Evolutionary conservation across 805 yeast genomes (phyloP).

Genomic region (Schizosaccharomyces lindneri): DNA sequence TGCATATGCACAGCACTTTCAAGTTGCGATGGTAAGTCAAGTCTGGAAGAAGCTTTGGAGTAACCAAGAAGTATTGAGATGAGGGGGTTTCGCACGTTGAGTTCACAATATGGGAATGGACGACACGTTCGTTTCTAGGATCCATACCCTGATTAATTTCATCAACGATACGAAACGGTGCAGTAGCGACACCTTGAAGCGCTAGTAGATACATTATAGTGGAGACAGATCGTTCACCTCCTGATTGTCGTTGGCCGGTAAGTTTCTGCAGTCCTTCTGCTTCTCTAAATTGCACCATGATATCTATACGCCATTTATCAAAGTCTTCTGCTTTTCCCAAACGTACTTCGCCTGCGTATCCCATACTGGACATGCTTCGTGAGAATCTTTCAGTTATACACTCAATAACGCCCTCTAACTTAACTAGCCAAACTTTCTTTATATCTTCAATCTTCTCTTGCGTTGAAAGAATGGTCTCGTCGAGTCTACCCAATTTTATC

Average conservation of each 20-base stretch:
- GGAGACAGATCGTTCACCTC: conserved; percentile 92
- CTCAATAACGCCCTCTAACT: conserved; percentile 26
- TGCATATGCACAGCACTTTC: conserved; percentile 67
- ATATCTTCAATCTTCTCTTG: conserved; percentile 8
- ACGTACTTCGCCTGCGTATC: conserved; percentile 64
- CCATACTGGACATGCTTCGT: conserved; percentile 41
- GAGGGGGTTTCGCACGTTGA: conserved; percentile 41
- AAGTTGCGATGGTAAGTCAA: conserved; percentile 53
- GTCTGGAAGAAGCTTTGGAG: conserved; percentile 69
- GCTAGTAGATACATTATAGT: conserved; percentile 79
- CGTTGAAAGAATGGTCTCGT: conserved; percentile 2
- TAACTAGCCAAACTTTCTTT: conserved; percentile 33
- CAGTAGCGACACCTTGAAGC: conserved; percentile 60
- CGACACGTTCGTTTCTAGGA: conserved; percentile 64
- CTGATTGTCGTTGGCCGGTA: conserved; percentile 79
- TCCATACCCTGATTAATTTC: conserved; percentile 99
- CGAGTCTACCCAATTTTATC: conserved; percentile 11
- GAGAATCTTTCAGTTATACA: conserved; percentile 42
- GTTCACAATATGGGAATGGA: conserved; percentile 64
- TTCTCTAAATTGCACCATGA: conserved; percentile 67
- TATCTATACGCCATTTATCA: conserved; percentile 61
- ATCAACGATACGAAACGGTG: conserved; percentile 88
- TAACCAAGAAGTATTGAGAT: conserved; percentile 74
- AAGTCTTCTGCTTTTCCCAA: conserved; percentile 27
- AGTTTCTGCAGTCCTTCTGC: conserved; percentile 42